Evolutionary conservation across 345 rosid genomes (phyloP).

Genomic region (Populus alba): DNA sequence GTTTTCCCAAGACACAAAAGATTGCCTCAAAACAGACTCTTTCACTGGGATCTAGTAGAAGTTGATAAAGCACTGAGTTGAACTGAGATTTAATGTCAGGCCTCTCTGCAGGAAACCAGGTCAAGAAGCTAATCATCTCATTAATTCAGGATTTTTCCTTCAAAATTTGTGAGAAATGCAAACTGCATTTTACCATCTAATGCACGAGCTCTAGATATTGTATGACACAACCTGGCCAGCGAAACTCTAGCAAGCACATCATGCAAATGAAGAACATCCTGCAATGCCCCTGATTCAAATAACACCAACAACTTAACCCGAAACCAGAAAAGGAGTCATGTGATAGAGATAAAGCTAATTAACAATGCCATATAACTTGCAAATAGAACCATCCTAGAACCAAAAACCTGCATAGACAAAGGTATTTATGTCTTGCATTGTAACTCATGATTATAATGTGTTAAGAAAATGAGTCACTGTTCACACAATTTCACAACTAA

Average conservation of each 20-base stretch:
- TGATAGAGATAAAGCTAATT: not conserved
- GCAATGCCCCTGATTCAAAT: slow-evolving; percentile 81
- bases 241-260: slow-evolving; percentile 99
- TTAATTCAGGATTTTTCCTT: slow-evolving; percentile 10
- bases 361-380: not conserved
- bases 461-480: not conserved
- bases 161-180: slow-evolving; percentile 3
- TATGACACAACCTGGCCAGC: slow-evolving; percentile 88
- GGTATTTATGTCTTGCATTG: not conserved
- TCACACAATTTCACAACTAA: not conserved
- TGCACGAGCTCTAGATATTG: slow-evolving; percentile 84
- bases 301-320: slow-evolving; percentile 11
- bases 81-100: slow-evolving; percentile 92
- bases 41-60: slow-evolving; percentile 96
- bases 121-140: slow-evolving; percentile 22
- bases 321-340: not conserved
- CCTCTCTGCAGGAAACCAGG: slow-evolving; percentile 59
- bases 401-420: not conserved
- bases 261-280: slow-evolving; percentile 97
- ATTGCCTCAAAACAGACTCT: slow-evolving; percentile 98
- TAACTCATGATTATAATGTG: not conserved
- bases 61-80: slow-evolving; percentile 91
- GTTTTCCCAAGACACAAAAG: slow-evolving; percentile 83
- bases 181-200: slow-evolving; percentile 70
- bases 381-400: not conserved